phyloP scores from a whole-genome alignment of 2,329 filamentous ascomycete genomes.

The Arthroderma sp. region DNA sequence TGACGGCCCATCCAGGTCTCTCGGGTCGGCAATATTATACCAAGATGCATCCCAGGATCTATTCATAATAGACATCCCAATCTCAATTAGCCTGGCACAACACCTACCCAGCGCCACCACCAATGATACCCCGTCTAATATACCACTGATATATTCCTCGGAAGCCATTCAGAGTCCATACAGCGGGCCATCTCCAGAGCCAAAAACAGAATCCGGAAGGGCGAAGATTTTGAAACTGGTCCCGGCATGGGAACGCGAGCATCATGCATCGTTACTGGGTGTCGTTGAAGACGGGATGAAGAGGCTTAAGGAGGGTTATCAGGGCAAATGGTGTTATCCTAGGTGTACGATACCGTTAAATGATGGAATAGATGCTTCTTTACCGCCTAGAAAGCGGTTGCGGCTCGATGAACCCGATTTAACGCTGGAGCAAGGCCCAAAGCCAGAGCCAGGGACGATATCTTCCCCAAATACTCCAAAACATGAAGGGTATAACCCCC shows the following conservation, averaged over 20 bases:
- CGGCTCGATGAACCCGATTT: not conserved
- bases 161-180: slow-evolving; percentile 38
- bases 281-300: slow-evolving; percentile 31
- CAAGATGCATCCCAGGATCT: slow-evolving; percentile 35
- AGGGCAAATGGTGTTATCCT: slow-evolving; percentile 26
- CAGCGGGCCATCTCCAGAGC: slow-evolving; percentile 34
- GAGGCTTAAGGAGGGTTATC: slow-evolving; percentile 20
- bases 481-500: not conserved
- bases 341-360: slow-evolving; percentile 9
- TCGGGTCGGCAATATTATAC: slow-evolving; percentile 37
- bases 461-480: not conserved
- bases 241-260: slow-evolving; percentile 23
- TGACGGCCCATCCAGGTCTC: not conserved
- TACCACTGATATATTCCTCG: slow-evolving; percentile 30
- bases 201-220: slow-evolving; percentile 38
- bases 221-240: slow-evolving; percentile 29
- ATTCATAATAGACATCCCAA: slow-evolving; percentile 47
- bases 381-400: not conserved
- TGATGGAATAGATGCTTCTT: not conserved
- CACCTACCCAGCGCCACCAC: slow-evolving; percentile 17
- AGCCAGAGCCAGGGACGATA: not conserved
- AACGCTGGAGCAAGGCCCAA: no score
- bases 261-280: slow-evolving; percentile 18
- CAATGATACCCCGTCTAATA: slow-evolving; percentile 12
- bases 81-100: slow-evolving; percentile 46